Percentiles rank a stretch among this genome's conserved stretches.
Evolutionary conservation across 257 asterid genomes (phyloP).

Genomic region (Cinchona pubescens): DNA sequence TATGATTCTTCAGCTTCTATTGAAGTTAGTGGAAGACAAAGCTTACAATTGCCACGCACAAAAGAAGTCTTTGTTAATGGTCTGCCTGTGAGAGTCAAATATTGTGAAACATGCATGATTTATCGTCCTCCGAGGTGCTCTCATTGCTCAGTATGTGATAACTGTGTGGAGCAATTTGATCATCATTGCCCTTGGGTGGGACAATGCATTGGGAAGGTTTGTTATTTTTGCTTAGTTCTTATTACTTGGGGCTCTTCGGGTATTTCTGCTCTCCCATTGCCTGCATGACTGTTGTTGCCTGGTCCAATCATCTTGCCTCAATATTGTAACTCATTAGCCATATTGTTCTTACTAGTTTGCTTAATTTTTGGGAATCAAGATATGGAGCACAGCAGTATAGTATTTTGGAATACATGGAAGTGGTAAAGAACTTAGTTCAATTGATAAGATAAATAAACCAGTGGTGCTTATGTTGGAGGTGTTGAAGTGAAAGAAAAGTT

Average conservation of each 20-base stretch:
- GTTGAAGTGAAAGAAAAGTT: background rate
- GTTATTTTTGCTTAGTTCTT: background rate
- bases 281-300: background rate
- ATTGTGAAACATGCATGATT: slow-evolving; percentile 72
- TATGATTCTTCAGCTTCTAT: slow-evolving; percentile 28
- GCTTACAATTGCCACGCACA: slow-evolving; percentile 35
- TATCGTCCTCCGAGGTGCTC: slow-evolving; percentile 87
- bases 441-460: no score
- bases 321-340: background rate
- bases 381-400: background rate
- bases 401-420: background rate
- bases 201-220: slow-evolving; percentile 79
- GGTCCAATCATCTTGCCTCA: background rate
- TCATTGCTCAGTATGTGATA: slow-evolving; percentile 75
- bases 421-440: background rate
- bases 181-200: slow-evolving; percentile 95
- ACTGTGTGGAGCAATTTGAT: slow-evolving; percentile 81
- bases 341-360: background rate
- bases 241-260: no score
- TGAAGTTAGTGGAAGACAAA: slow-evolving; percentile 28
- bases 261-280: background rate
- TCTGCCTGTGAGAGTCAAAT: slow-evolving; percentile 55
- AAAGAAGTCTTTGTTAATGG: slow-evolving; percentile 64
- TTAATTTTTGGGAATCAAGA: background rate
- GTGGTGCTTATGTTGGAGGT: background rate